Evolutionary conservation across 1,284 basidiomycete genomes (phyloP).

Genomic region (Ceratobasidium papillatum): DNA sequence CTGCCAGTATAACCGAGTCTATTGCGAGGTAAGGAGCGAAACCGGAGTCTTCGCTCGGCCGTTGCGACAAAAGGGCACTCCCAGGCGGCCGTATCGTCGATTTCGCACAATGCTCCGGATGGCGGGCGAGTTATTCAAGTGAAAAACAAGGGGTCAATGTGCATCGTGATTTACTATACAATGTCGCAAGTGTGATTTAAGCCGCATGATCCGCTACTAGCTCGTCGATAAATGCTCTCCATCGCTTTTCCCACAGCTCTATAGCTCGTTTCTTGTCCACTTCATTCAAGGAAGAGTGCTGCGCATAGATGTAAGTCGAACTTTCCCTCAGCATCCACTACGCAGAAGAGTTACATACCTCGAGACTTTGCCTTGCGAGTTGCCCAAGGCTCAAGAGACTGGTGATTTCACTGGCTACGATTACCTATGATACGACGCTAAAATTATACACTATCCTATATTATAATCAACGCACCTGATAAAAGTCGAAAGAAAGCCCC

Average conservation of each 20-base stretch:
- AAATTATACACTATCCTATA: neutral
- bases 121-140: too few relatives aligned
- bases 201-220: neutral
- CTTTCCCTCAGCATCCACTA: too few relatives aligned
- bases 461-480: constrained; percentile 42
- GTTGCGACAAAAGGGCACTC: too few relatives aligned
- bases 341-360: constrained; percentile 54
- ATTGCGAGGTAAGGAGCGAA: too few relatives aligned
- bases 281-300: constrained; percentile 12
- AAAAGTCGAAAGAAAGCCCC: constrained; percentile 47
- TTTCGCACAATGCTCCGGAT: too few relatives aligned
- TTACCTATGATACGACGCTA: constrained; percentile 28
- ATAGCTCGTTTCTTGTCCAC: constrained; percentile 3
- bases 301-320: neutral
- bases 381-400: constrained; percentile 65
- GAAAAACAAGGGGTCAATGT: too few relatives aligned
- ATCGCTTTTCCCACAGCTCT: constrained; percentile 20
- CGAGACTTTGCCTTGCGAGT: constrained; percentile 70
- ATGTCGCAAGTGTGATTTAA: too few relatives aligned
- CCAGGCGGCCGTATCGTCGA: too few relatives aligned
- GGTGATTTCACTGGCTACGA: constrained; percentile 45
- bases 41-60: too few relatives aligned
- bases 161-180: too few relatives aligned
- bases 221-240: constrained; percentile 14
- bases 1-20: too few relatives aligned